Percentiles rank a stretch among this genome's conserved stretches.
These are phyloP conservation scores for Tephrocybe sp. DNA, from an alignment of 768 basidiomycete genomes.

Conservation along the genomic window DNA sequence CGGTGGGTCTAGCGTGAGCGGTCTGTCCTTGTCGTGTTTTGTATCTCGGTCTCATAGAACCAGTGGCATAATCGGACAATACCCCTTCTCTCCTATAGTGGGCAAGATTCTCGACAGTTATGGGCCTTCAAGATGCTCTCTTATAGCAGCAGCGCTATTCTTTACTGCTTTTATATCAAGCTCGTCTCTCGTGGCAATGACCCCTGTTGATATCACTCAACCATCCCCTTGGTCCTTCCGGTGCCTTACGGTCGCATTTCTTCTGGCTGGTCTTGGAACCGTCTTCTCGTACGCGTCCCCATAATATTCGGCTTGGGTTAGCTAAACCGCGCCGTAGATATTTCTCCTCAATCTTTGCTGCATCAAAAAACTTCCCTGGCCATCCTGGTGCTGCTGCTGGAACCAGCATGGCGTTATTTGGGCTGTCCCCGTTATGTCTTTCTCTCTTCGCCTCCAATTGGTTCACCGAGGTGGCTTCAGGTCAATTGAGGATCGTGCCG, in stretches of 20 bases:
- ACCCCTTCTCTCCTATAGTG: constrained; percentile 69
- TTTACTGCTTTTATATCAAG: constrained; percentile 62
- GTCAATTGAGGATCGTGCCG: constrained; percentile 40
- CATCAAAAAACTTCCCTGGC: constrained; percentile 66
- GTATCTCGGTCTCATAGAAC: constrained; percentile 2
- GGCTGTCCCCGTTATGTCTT: constrained; percentile 78
- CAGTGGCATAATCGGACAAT: constrained; percentile 84
- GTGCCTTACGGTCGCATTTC: constrained; percentile 56
- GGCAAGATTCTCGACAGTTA: constrained; percentile 68
- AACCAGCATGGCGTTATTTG: constrained; percentile 69
- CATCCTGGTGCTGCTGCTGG: constrained; percentile 70
- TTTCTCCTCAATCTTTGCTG: constrained; percentile 75
- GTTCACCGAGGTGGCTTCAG: constrained; percentile 51
- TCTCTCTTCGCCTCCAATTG: constrained; percentile 61
- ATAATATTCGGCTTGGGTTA: neutral
- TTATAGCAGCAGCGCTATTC: constrained; percentile 60
- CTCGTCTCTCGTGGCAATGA: constrained; percentile 52
- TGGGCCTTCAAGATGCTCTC: constrained; percentile 70
- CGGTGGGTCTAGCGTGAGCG: constrained; percentile 73
- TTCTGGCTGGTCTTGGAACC: constrained; percentile 64
- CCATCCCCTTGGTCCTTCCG: constrained; percentile 48
- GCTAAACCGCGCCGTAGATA: constrained; percentile 35
- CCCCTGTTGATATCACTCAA: constrained; percentile 36
- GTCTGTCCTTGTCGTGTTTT: neutral
- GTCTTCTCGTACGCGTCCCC: constrained; percentile 63